phyloP scores from a whole-genome alignment of 345 rosid species.

The Alliaria petiolata region DNA sequence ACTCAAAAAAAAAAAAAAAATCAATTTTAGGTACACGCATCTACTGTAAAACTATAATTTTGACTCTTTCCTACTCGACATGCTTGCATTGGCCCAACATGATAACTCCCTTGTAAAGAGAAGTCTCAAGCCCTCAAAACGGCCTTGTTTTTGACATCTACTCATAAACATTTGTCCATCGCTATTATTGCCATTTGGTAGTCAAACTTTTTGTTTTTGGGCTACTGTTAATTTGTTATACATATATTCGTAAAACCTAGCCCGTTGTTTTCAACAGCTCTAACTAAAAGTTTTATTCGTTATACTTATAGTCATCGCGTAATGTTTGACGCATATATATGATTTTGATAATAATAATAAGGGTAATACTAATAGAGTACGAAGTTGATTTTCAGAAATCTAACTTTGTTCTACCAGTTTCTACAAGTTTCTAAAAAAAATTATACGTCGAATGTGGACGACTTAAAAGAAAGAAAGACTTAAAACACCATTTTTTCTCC shows the following conservation, averaged over 20 bases:
- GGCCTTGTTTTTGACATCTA: too few relatives aligned
- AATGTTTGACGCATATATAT: too few relatives aligned
- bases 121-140: too few relatives aligned
- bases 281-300: too few relatives aligned
- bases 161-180: not conserved
- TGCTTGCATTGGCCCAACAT: not conserved
- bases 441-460: not conserved
- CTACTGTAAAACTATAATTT: not conserved
- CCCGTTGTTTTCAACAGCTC: not conserved
- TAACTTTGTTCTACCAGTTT: slow-evolving; percentile 6
- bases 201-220: too few relatives aligned
- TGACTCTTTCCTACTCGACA: not conserved
- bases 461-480: not conserved
- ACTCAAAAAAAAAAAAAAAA: too few relatives aligned
- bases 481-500: not conserved
- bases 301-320: too few relatives aligned
- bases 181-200: not conserved
- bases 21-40: not conserved
- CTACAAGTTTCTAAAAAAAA: not conserved
- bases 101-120: not conserved
- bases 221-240: not conserved
- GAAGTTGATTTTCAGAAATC: not conserved
- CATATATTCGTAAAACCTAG: not conserved
- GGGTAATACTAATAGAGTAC: not conserved
- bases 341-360: not conserved